phyloP scores from a whole-genome alignment of 495 filamentous ascomycete genomes.

The Penicillium waksmanii region DNA sequence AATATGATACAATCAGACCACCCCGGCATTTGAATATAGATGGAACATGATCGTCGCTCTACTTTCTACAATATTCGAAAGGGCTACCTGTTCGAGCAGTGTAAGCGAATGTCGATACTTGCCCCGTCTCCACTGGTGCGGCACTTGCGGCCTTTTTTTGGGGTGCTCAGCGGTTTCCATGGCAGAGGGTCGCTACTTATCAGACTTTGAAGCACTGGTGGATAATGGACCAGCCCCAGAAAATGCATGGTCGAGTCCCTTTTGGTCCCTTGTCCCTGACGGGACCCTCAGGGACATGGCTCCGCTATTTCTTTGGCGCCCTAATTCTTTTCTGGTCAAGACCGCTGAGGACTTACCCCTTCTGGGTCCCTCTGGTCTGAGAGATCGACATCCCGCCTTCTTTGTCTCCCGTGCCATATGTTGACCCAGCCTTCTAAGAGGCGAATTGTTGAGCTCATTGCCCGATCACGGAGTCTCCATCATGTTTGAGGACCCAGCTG shows the following conservation, averaged over 20 bases:
- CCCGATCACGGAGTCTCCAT: conserved; percentile 23
- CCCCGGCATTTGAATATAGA: conserved; percentile 18
- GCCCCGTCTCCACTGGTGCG: conserved; percentile 8
- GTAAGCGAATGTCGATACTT: conserved; percentile 25
- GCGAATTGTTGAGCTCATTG: conserved; percentile 22
- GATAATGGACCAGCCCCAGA: conserved; percentile 17
- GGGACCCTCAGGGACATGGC: conserved; percentile 1
- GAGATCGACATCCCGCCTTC: conserved; percentile 22
- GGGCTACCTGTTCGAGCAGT: conserved; percentile 8
- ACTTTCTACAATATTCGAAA: conserved; percentile 8
- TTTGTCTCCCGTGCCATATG: conserved; percentile 1
- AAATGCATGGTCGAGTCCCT: conserved; percentile 8
- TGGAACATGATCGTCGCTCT: conserved; percentile 27
- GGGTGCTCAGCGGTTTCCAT: neutral
- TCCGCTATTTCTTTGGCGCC: conserved; percentile 2
- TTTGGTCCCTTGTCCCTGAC: conserved; percentile 11
- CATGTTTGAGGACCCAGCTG: conserved; percentile 8
- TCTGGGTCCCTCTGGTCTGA: conserved; percentile 6
- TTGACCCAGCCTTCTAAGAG: conserved; percentile 10
- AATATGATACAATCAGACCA: conserved; percentile 23
- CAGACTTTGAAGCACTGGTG: neutral
- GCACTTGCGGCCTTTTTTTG: conserved; percentile 9
- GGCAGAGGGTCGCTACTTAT: neutral
- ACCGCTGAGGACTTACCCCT: conserved; percentile 1
- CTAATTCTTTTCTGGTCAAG: neutral